Evolutionary conservation across 768 basidiomycete genomes (phyloP), one percentile per base, ranked within the genome.

Genomic region (Boletus sp.): DNA sequence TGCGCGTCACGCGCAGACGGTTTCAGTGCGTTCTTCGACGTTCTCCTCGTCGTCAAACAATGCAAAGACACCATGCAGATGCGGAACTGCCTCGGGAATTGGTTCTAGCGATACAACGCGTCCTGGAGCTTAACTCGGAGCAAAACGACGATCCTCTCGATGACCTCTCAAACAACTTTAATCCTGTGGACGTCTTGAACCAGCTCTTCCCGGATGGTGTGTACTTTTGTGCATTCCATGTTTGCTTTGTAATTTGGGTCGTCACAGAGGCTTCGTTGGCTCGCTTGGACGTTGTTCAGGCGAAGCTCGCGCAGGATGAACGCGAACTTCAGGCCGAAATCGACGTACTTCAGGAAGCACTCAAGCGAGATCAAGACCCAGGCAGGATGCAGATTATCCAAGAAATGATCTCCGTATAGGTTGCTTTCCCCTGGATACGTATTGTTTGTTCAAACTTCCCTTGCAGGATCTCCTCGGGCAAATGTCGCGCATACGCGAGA

Each of bases 401-500:
- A 70, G 92, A 92, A 70, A 93, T 97, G 83, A 98, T 99, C 50
- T 93, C 89, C 21, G 96, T 98, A 59, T 54, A 83, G 67, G 11
- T 23, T 27, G 1, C 8, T 21, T 41, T 50, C 17, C 3, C 57
- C 33, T 21, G 29, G 46, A 37, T 14, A 41, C 11, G 11, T 21
- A 14, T 38, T 30, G 17, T 30, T 54, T 45, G 19, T 50, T 57
- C 38, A 65, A 52, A 50, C 38, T 47, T 27, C 44, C 30, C 23
- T 7, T 52, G 11, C 65, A 98, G 95, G 94, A 97, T 65, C 79
- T 98, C 15, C 80, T 98, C 45, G 86, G 88, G 27, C 96, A 98
- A 74, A 96, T 98, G 84, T 94, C 89, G 35, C 88, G 89, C 52
- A 97, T 98, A 60, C 83, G 93, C 41, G 94, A 98, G 72, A 98